phyloP scores from a whole-genome alignment of 2,329 filamentous ascomycete species.

The Ophiostoma ulmi region DNA sequence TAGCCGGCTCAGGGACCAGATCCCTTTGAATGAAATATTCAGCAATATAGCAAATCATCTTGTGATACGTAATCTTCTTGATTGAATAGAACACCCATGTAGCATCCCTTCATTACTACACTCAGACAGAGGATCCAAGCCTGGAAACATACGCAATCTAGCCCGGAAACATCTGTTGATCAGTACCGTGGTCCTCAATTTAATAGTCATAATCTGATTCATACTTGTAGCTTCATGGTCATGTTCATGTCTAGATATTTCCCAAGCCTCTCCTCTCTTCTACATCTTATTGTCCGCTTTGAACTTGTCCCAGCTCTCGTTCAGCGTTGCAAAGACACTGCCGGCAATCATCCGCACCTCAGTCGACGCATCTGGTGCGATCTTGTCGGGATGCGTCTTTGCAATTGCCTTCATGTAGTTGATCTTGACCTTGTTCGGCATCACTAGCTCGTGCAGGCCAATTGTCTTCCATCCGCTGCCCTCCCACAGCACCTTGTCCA shows the following conservation, averaged over 20 bases:
- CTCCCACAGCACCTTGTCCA: slow-evolving; percentile 88
- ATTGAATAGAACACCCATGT: not conserved
- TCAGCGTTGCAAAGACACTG: slow-evolving; percentile 61
- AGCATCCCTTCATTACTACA: no score
- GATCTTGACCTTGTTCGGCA: slow-evolving; percentile 94
- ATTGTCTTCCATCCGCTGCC: slow-evolving; percentile 95
- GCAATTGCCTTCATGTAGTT: slow-evolving; percentile 98
- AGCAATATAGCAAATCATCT: not conserved
- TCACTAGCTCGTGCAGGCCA: slow-evolving; percentile 84
- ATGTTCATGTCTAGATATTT: not conserved
- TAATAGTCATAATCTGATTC: not conserved
- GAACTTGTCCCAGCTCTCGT: slow-evolving; percentile 70
- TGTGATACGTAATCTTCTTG: not conserved
- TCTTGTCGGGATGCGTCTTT: slow-evolving; percentile 96
- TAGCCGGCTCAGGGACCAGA: not conserved
- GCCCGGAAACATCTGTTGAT: not conserved
- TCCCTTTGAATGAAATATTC: not conserved
- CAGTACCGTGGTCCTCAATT: not conserved
- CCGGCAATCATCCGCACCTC: slow-evolving; percentile 62
- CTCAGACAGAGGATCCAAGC: no score
- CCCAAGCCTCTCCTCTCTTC: slow-evolving; percentile 13
- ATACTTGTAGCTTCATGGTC: not conserved
- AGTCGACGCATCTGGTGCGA: slow-evolving; percentile 59
- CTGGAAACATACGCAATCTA: not conserved
- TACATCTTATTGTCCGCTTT: slow-evolving; percentile 63